Conservation (phyloP, 2,329 filamentous ascomycete genomes). For the Trichothecium roseum region DNA sequence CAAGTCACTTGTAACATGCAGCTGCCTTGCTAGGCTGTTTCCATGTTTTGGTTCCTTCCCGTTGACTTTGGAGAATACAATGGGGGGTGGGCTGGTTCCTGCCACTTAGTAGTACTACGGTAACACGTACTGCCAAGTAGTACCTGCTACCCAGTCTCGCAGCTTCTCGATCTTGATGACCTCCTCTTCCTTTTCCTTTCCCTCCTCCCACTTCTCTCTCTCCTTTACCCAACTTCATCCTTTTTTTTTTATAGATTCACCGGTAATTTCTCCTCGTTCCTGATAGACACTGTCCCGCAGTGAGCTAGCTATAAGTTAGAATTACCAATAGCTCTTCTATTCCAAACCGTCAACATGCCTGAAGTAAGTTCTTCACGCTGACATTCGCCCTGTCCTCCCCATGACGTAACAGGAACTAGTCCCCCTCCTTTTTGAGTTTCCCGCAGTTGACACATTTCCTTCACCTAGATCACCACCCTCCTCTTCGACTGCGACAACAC, state of each 20-base stretch:
- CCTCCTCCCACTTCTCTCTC: constrained; percentile 5
- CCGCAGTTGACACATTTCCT: not conserved
- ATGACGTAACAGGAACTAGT: not conserved
- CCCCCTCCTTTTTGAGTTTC: constrained; percentile 1
- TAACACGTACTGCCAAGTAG: too few species aligned
- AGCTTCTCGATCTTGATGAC: constrained; percentile 2
- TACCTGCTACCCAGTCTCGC: too few species aligned
- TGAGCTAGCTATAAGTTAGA: not conserved
- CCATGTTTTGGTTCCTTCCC: too few species aligned
- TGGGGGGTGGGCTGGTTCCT: too few species aligned
- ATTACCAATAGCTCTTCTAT: too few species aligned
- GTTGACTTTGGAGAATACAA: too few species aligned
- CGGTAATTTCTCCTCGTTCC: constrained; percentile 1
- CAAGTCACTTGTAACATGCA: too few species aligned
- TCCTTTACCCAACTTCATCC: constrained; percentile 6
- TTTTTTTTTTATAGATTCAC: constrained; percentile 1
- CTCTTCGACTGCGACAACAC: constrained; percentile 84
- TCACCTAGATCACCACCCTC: constrained; percentile 49
- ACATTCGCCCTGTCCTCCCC: not conserved
- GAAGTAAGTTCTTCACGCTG: constrained; percentile 13
- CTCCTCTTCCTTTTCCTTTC: constrained; percentile 4
- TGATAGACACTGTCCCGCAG: constrained; percentile 1
- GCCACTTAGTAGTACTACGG: too few species aligned
- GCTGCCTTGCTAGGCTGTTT: too few species aligned
- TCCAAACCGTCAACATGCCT: constrained; percentile 22